Conservation (phyloP, 768 basidiomycete genomes). For the Naganishia randhawae region DNA sequence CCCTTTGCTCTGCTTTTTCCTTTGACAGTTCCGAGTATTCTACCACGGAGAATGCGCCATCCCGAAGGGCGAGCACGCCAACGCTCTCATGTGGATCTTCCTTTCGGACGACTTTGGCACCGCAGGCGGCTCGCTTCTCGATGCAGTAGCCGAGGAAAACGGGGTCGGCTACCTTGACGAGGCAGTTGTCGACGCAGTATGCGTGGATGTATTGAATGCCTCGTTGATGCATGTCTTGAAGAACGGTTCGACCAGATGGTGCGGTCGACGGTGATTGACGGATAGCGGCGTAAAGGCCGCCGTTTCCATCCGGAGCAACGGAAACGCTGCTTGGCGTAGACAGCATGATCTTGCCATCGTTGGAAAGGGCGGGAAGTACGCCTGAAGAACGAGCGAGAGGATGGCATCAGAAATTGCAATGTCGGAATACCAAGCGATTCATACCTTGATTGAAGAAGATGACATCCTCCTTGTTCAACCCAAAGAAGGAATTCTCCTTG, state of each 20-base stretch:
- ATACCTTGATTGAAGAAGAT: slow-evolving; percentile 95
- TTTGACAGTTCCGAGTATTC: slow-evolving; percentile 94
- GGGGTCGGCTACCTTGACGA: slow-evolving; percentile 94
- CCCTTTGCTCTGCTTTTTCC: slow-evolving; percentile 72
- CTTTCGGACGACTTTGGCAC: slow-evolving; percentile 95
- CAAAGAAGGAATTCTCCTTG: slow-evolving; percentile 70
- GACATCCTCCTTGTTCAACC: slow-evolving; percentile 72
- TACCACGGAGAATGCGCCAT: slow-evolving; percentile 82
- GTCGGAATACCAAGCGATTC: slow-evolving; percentile 27
- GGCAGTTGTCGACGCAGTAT: slow-evolving; percentile 98
- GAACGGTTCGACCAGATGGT: slow-evolving; percentile 68
- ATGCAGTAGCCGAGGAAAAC: slow-evolving; percentile 95
- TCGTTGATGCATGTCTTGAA: slow-evolving; percentile 73
- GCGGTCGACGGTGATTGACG: slow-evolving; percentile 67
- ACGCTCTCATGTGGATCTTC: slow-evolving; percentile 80
- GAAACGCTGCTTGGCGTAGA: slow-evolving; percentile 73
- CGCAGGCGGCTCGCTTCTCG: slow-evolving; percentile 78
- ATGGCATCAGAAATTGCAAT: background rate
- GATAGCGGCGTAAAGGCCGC: slow-evolving; percentile 91
- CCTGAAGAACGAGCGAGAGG: slow-evolving; percentile 55
- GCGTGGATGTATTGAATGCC: slow-evolving; percentile 83
- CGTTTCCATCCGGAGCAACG: slow-evolving; percentile 97
- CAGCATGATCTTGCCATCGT: slow-evolving; percentile 89
- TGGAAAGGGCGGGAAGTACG: slow-evolving; percentile 86
- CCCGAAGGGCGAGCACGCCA: slow-evolving; percentile 83